Conservation (phyloP, 345 rosid species). For the Cardamine chenopodiifolia region DNA sequence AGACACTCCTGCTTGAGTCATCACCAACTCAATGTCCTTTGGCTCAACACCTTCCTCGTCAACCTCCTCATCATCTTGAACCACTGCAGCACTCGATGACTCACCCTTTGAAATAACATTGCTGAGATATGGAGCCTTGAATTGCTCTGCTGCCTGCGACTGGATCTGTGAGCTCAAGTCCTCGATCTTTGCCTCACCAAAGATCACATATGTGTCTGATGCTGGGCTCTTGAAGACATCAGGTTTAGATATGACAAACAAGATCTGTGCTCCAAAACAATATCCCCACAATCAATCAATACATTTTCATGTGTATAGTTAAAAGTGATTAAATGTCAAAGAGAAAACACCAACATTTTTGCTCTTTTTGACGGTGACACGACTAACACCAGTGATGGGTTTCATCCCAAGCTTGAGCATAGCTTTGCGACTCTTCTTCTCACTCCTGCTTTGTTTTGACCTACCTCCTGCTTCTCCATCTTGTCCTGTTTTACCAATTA, state of each 20-base stretch:
- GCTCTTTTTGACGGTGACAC: constrained; percentile 89
- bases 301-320: background rate
- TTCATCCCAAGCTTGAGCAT: constrained; percentile 95
- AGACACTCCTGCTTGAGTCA: constrained; percentile 94
- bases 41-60: constrained; percentile 89
- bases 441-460: constrained; percentile 90
- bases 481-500: constrained; percentile 33
- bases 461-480: constrained; percentile 71
- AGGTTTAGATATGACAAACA: constrained; percentile 86
- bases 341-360: constrained; percentile 63
- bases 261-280: constrained; percentile 50
- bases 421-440: constrained; percentile 91
- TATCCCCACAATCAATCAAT: background rate
- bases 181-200: constrained; percentile 95
- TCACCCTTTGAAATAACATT: constrained; percentile 70
- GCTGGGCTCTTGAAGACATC: constrained; percentile 93
- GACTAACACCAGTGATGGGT: constrained; percentile 81
- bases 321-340: background rate
- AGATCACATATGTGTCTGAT: constrained; percentile 79
- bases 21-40: constrained; percentile 87
- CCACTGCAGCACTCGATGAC: constrained; percentile 50
- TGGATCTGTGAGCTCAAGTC: constrained; percentile 89
- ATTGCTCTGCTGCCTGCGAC: constrained; percentile 87
- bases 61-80: constrained; percentile 87
- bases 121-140: constrained; percentile 74